Percentiles rank a stretch among this genome's conserved stretches.
These are phyloP conservation scores for Myriosclerotinia curreyana DNA, from an alignment of 2,329 filamentous ascomycete species.

Conservation along the genomic window DNA sequence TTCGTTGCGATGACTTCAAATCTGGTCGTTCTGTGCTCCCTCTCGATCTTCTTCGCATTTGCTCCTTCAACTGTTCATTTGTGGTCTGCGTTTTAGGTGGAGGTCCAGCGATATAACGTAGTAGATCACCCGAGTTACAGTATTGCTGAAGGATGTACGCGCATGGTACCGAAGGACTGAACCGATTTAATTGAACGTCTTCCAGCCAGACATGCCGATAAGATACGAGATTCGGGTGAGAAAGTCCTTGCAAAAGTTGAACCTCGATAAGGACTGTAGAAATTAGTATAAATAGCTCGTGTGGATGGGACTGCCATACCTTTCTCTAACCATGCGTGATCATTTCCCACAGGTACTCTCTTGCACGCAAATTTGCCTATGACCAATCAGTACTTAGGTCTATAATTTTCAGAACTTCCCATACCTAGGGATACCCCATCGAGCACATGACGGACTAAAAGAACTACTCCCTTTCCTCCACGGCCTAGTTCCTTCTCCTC, in stretches of 20 bases:
- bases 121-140: conserved; percentile 89
- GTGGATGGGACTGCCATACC: conserved; percentile 23
- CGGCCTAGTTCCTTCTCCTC: conserved; percentile 82
- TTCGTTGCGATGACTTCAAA: conserved; percentile 30
- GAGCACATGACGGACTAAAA: conserved; percentile 89
- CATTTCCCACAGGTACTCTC: conserved; percentile 89
- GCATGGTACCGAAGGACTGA: conserved; percentile 88
- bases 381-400: conserved; percentile 24
- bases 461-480: conserved; percentile 90
- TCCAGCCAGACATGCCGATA: conserved; percentile 98
- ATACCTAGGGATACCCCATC: conserved; percentile 75
- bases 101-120: conserved; percentile 78
- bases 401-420: conserved; percentile 19
- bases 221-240: conserved; percentile 91
- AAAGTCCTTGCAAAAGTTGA: conserved; percentile 84
- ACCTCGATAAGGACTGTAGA: conserved; percentile 75
- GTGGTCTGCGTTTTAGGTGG: conserved; percentile 58
- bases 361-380: conserved; percentile 86
- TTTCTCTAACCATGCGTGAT: conserved; percentile 94
- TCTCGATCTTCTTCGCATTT: conserved; percentile 76
- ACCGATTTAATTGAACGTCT: conserved; percentile 76
- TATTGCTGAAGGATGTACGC: conserved; percentile 98
- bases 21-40: conserved; percentile 57
- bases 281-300: conserved; percentile 24
- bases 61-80: conserved; percentile 84